Conservation (phyloP, 1,284 basidiomycete genomes). For the Cutaneotrichosporon sp. region DNA sequence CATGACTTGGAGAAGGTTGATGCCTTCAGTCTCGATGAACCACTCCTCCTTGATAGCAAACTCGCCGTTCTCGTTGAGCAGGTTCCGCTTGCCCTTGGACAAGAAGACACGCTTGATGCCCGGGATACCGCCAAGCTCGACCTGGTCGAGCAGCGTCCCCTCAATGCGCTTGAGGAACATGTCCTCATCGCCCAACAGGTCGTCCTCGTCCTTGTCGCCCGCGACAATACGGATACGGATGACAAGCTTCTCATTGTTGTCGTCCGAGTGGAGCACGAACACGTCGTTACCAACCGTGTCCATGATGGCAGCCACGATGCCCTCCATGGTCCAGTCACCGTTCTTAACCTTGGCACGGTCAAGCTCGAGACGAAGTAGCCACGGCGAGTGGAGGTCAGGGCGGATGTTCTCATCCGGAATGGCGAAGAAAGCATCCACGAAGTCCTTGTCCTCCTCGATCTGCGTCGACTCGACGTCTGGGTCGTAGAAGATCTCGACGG, state of each 20-base stretch:
- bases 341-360: constrained; percentile 98
- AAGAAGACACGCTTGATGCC: constrained; percentile 92
- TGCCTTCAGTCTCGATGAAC: constrained; percentile 95
- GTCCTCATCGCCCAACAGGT: constrained; percentile 79
- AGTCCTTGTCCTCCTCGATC: constrained; percentile 92
- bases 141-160: constrained; percentile 93
- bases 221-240: constrained; percentile 94
- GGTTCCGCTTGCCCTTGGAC: constrained; percentile 73
- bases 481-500: constrained; percentile 98
- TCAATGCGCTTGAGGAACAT: constrained; percentile 94
- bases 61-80: constrained; percentile 58
- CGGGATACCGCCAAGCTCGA: constrained; percentile 87
- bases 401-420: constrained; percentile 98
- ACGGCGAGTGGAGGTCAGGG: constrained; percentile 87
- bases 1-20: constrained; percentile 91
- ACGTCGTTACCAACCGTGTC: constrained; percentile 94
- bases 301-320: constrained; percentile 88
- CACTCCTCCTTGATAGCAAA: constrained; percentile 67
- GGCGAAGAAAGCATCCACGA: constrained; percentile 98
- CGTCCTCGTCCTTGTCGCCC: constrained; percentile 82
- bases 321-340: constrained; percentile 90
- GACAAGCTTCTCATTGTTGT: constrained; percentile 95
- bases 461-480: constrained; percentile 87
- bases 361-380: constrained; percentile 93
- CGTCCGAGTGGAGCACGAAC: constrained; percentile 98